Evolutionary conservation across 1,139 yeast genomes (phyloP), one percentile per base, ranked within the genome.

Genomic region (Petasospora fabianii): DNA sequence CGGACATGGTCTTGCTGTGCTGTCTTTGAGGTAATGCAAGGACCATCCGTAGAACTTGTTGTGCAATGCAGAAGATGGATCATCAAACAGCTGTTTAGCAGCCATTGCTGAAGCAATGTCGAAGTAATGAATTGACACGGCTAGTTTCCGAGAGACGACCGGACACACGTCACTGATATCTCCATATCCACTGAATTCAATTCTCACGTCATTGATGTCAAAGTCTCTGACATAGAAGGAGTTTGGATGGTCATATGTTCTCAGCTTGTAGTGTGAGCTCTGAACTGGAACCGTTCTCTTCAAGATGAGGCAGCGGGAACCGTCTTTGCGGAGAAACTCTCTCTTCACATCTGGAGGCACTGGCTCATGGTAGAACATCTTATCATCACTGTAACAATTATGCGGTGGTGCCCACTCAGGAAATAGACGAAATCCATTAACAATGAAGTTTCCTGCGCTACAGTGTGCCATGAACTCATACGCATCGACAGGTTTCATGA

Each of bases 1-100:
- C 26, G 60, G 48, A 46, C 76, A 70, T 5, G 74, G 78, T 44
- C 65, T 67, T 47, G 83, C 92, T 6, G 86, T 69, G 1, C 77
- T 74, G 56, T 85, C 95, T 37, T 70, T 72, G 0, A 84, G 87
- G 53, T 76, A 85, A 73, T 78, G 71, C 3, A 82, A 61, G 10
- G 66, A 60, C 94, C 95, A 85, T 7, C 65, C 28, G 13, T 6
- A 59, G 51, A 79, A 84, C 48, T 70, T 75, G n/a, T 50, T 50
- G 38, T 65, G 53, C 47, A 81, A 51, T n/a, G 46, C 48, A 3
- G 75, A 63, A 5, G 41, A 36, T 6, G 50, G 33, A 15, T 54
- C 45, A 17, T 66, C 66, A 48, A 64, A 68, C 32, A 71, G 72
- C 29, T 61, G 62, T 59, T 80, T 81, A 4, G 84, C 87, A n/a